Evolutionary conservation across 495 filamentous ascomycete species (phyloP).

Genomic region (Hypoxylon fuscum): DNA sequence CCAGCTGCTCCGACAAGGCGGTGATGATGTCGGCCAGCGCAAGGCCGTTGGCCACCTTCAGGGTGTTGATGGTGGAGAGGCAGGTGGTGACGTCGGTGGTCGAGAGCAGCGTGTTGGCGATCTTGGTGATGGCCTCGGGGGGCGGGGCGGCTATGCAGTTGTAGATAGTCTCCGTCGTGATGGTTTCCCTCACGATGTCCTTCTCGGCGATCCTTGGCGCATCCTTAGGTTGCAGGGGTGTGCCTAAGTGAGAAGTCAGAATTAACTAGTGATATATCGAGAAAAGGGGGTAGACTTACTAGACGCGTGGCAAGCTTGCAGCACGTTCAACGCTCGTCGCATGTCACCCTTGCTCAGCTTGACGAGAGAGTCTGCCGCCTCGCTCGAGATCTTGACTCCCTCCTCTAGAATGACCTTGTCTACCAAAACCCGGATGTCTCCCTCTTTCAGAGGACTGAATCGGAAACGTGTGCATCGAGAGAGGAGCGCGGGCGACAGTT

Average conservation of each 20-base stretch:
- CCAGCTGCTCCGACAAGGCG: slow-evolving; percentile 80
- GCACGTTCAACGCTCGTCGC: slow-evolving; percentile 91
- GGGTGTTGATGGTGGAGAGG: slow-evolving; percentile 81
- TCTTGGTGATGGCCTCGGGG: slow-evolving; percentile 85
- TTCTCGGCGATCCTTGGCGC: slow-evolving; percentile 65
- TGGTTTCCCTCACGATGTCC: slow-evolving; percentile 76
- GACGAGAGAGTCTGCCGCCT: slow-evolving; percentile 83
- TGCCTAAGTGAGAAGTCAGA: slow-evolving; percentile 55
- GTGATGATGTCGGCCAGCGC: slow-evolving; percentile 94
- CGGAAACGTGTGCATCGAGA: slow-evolving; percentile 95
- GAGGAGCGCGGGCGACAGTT: slow-evolving; percentile 92
- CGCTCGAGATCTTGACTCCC: slow-evolving; percentile 78
- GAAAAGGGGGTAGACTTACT: slow-evolving; percentile 60
- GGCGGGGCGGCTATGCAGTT: slow-evolving; percentile 97
- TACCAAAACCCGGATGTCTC: slow-evolving; percentile 81
- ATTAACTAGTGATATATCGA: not conserved
- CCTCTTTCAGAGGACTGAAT: slow-evolving; percentile 91
- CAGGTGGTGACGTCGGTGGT: slow-evolving; percentile 88
- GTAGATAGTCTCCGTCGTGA: slow-evolving; percentile 93
- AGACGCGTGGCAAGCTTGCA: slow-evolving; percentile 95
- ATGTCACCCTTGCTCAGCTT: slow-evolving; percentile 93
- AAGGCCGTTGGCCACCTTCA: slow-evolving; percentile 87
- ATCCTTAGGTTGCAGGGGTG: slow-evolving; percentile 73
- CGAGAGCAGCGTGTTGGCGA: slow-evolving; percentile 80
- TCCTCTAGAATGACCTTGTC: slow-evolving; percentile 93